Percentiles rank a stretch among this genome's conserved stretches.
Conservation (phyloP, 2,329 filamentous ascomycete genomes). For the Exophiala bonariae region DNA sequence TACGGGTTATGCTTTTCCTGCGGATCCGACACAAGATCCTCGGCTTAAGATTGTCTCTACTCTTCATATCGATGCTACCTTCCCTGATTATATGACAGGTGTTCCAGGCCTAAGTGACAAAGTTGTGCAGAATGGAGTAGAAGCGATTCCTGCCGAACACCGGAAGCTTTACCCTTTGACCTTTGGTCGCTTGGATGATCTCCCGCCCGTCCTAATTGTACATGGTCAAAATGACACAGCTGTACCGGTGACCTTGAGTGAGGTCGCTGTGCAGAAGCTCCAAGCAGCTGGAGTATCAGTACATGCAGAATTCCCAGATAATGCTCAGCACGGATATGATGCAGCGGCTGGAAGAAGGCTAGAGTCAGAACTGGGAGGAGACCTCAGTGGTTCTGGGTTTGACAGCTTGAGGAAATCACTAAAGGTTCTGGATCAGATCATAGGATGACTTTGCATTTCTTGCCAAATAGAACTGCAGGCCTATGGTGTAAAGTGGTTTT, state of each 20-base stretch:
- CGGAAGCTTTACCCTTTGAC: background rate
- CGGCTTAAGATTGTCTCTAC: slow-evolving; percentile 1
- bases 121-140: background rate
- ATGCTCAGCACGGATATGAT: slow-evolving; percentile 2
- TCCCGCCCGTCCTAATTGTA: background rate
- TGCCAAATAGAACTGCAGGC: no score
- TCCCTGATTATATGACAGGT: slow-evolving; percentile 2
- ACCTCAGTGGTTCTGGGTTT: background rate
- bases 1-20: background rate
- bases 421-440: background rate
- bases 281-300: background rate
- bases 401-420: background rate
- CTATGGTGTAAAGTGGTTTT: no score
- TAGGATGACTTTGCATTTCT: no score
- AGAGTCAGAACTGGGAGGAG: background rate
- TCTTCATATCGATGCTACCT: background rate
- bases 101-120: background rate
- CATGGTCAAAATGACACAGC: slow-evolving; percentile 4
- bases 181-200: background rate
- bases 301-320: slow-evolving; percentile 2
- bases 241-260: background rate
- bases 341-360: background rate
- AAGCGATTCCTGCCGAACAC: background rate
- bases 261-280: background rate
- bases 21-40: background rate